phyloP scores from a whole-genome alignment of 208 protist species.

The Leishmania turanica region DNA sequence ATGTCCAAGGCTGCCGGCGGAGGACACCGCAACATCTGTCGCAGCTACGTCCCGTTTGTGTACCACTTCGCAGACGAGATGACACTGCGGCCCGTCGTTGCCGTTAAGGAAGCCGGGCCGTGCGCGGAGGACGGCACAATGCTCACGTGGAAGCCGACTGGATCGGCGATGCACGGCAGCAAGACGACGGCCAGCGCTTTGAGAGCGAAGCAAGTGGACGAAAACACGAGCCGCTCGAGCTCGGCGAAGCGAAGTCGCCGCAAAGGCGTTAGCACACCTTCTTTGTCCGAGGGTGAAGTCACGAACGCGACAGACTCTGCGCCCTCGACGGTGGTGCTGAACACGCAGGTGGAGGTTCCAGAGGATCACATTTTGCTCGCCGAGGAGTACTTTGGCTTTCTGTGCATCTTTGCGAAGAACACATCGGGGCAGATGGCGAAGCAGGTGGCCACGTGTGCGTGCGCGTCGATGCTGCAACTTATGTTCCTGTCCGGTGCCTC shows the following conservation, averaged over 20 bases:
- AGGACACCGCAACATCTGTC: conserved; percentile 66
- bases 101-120: conserved; percentile 60
- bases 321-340: conserved; percentile 34
- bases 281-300: background rate
- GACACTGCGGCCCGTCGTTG: conserved; percentile 45
- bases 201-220: conserved; percentile 1
- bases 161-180: background rate
- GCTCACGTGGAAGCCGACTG: conserved; percentile 17
- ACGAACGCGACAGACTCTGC: background rate
- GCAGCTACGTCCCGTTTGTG: conserved; percentile 78
- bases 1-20: conserved; percentile 45
- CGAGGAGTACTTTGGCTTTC: conserved; percentile 64
- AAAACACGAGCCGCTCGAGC: background rate
- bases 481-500: conserved; percentile 54
- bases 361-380: conserved; percentile 56
- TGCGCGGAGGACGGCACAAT: conserved; percentile 34
- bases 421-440: conserved; percentile 77
- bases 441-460: conserved; percentile 79
- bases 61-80: conserved; percentile 81
- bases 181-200: background rate
- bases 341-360: conserved; percentile 44
- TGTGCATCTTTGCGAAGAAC: conserved; percentile 69
- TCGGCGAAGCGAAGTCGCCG: conserved; percentile 9
- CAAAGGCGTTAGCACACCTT: background rate
- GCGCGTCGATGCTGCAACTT: conserved; percentile 81